Evolutionary conservation across 768 basidiomycete species (phyloP), one percentile per base, ranked within the genome.

Genomic region (Phaffia australis): DNA sequence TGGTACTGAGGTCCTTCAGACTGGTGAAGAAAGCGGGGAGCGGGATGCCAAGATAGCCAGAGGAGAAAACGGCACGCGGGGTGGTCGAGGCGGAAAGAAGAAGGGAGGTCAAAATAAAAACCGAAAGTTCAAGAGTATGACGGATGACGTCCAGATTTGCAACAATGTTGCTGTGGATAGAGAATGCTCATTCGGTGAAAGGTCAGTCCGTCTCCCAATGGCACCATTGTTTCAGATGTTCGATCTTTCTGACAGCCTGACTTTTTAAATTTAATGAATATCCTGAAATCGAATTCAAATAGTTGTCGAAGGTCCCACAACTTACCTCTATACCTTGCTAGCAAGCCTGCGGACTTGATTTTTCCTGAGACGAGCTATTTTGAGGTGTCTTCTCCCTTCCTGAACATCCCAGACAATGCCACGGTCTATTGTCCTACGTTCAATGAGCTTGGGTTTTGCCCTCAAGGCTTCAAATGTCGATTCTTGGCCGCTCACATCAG

Each of bases 401-500:
- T 83, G 15, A 54, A 42, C 25, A 50, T 56, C 64, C 75, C 66
- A 16, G n/a, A 29, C 32, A 74, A 83, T 73, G 63, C 74, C 21
- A 73, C 77, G 19, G 81, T 81, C 0, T 73, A 72, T 1, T 93
- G 89, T 73, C 88, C 89, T 0, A 79, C 86, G 1, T 88, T 82
- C 71, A 76, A 79, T 19, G 83, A 83, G 69, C 80, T 80, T 21
- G 91, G 90, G 1, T 82, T 84, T 70, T 95, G 91, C 78, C 82
- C 83, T 61, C 84, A 83, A 71, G 95, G 92, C 15, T 85, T 88
- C 75, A 89, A 91, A 75, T 99, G 95, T 74, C 84, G 95, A 1
- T 95, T 87, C 76, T 81, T 95, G 6, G 86, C 87, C 16, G 85
- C 83, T 3, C 94, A 99, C 75, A 77, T 86, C 15, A 35, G 3